A percentile compares a stretch with the other conserved stretches of the same genome.
Evolutionary conservation across 2,329 filamentous ascomycete genomes (phyloP).

Genomic region (Microdochium paspali): DNA sequence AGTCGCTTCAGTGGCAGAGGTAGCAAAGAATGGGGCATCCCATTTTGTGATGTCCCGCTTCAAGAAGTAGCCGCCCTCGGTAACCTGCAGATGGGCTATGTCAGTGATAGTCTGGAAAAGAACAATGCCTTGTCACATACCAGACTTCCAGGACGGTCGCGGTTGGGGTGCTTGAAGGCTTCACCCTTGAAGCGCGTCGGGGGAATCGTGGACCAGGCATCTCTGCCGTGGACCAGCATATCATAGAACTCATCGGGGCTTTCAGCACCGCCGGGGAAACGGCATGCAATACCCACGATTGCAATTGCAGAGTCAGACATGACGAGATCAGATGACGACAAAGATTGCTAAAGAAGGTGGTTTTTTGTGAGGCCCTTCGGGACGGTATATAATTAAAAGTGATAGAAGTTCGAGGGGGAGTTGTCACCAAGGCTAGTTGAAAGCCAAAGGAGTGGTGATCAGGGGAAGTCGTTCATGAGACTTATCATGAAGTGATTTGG

Average conservation of each 20-base stretch:
- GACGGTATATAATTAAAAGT: too few relatives aligned
- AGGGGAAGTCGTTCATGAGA: background rate
- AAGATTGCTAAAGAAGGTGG: background rate
- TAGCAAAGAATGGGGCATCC: slow-evolving; percentile 26
- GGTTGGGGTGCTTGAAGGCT: slow-evolving; percentile 4
- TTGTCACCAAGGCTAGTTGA: background rate
- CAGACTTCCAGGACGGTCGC: slow-evolving; percentile 2
- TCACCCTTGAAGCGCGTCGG: background rate
- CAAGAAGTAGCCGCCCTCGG: slow-evolving; percentile 13
- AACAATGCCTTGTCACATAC: background rate
- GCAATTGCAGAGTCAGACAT: slow-evolving; percentile 1
- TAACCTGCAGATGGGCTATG: slow-evolving; percentile 5
- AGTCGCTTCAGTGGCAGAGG: slow-evolving; percentile 17
- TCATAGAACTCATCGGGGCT: background rate
- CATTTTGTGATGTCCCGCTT: slow-evolving; percentile 19
- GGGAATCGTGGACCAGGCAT: background rate
- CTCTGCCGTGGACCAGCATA: background rate
- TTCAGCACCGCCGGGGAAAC: slow-evolving; percentile 1
- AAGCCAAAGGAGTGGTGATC: background rate
- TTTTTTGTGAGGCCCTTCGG: too few relatives aligned
- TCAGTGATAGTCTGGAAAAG: slow-evolving; percentile 1
- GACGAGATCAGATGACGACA: background rate
- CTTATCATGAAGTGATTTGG: background rate
- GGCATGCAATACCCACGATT: slow-evolving; percentile 2
- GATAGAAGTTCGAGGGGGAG: background rate